Percentiles rank a stretch among this genome's conserved stretches.
Conservation (phyloP, 768 basidiomycete genomes). For the Tubosaeta sp. region DNA sequence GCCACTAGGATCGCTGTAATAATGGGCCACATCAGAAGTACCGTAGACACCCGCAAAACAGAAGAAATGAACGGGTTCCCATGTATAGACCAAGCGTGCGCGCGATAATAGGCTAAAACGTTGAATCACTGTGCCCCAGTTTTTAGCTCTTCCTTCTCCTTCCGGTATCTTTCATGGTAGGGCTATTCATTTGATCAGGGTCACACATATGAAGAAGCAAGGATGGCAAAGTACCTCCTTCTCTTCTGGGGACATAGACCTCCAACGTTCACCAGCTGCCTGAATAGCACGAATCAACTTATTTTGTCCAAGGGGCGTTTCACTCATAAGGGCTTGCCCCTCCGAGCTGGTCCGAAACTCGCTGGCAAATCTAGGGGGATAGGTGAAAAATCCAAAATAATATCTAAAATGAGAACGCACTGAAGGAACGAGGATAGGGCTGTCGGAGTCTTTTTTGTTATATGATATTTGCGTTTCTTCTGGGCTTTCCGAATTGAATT, state of each 20-base stretch:
- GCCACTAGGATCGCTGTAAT: slow-evolving; percentile 5
- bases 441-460: not conserved
- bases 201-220: not conserved
- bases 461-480: slow-evolving; percentile 20
- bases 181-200: slow-evolving; percentile 13
- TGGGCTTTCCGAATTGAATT: slow-evolving; percentile 30
- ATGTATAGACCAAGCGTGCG: not conserved
- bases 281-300: slow-evolving; percentile 1
- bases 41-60: not conserved
- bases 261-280: slow-evolving; percentile 28
- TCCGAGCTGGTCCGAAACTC: slow-evolving; percentile 18
- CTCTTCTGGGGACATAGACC: slow-evolving; percentile 28
- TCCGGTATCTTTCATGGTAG: slow-evolving; percentile 15
- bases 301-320: slow-evolving; percentile 1
- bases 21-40: slow-evolving; percentile 11
- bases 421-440: slow-evolving; percentile 19
- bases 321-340: slow-evolving; percentile 10
- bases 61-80: slow-evolving; percentile 3
- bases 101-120: slow-evolving; percentile 1
- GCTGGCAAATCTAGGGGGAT: slow-evolving; percentile 15
- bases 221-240: slow-evolving; percentile 23
- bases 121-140: slow-evolving; percentile 3
- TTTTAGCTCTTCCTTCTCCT: slow-evolving; percentile 13
- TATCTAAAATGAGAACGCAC: slow-evolving; percentile 13
- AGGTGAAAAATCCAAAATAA: not conserved